Base-by-base conservation (phyloP, 192 early-diverging fungal genomes). In the Neocallimastix lanati region DNA sequence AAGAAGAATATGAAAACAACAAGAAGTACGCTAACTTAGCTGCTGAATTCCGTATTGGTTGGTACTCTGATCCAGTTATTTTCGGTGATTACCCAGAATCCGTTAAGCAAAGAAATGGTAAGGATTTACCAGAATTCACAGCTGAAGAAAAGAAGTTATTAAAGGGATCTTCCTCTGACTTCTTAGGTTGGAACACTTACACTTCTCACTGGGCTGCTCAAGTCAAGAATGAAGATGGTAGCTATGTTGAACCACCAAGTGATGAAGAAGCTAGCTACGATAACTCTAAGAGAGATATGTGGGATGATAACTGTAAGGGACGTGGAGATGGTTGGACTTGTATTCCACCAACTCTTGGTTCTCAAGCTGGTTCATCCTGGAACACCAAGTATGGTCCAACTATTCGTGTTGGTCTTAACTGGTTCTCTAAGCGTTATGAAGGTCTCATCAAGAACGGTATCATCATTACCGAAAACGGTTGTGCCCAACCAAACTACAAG, bases 101-200 rank as follows among this genome's bases (percentile, higher is more conserved):
- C 40, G 33, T 85, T 12, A 78, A 78, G 9, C 40, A 50, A 50
- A 50, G 40, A 50, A 29, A 83, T 12, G 85, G 85, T 27, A 27
- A 30, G 16, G 78, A 78, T 21, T 40, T 85, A 29, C 85, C 86
- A 16, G 29, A 58, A 4, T 85, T 86, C 78, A 83, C 83, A 18
- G 30, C n/a, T 12, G 79, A 83, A 25, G 78, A 86, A 78, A 58
- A 83, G 28, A 78, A 76, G 4, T 28, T 87, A 12, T 77, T 86
- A 58, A 79, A 79, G 80, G 81, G 81, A 16, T 83, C 85, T 25
- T 50, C 40, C 3, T 36, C 40, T 12, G 86, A 87, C 76, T 87
- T 84, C 83, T 80, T 86, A 77, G 85, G 79, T 28, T 78, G 86
- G 36, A 87, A 87, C 82, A 80, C 81, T 28, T 87, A 87, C 80